Conservation (phyloP, 2,329 filamentous ascomycete species). For the Aphanoascus verrucosus region DNA sequence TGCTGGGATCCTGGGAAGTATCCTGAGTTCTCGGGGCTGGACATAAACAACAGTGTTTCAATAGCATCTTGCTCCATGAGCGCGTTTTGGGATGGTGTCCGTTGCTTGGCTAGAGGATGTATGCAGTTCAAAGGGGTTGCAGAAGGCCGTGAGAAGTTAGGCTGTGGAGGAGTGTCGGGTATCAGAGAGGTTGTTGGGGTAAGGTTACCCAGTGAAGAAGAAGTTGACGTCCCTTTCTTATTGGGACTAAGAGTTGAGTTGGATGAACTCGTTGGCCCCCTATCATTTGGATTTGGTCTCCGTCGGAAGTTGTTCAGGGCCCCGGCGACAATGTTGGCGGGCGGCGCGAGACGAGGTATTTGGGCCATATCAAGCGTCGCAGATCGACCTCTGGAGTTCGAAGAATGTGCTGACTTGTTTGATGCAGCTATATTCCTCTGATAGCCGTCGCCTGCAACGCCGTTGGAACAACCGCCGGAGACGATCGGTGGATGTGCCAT, state of each 20-base stretch:
- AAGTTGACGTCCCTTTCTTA: slow-evolving; percentile 12
- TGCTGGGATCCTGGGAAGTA: slow-evolving; percentile 30
- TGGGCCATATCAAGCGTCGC: slow-evolving; percentile 16
- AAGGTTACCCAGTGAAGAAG: slow-evolving; percentile 18
- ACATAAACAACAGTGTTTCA: slow-evolving; percentile 43
- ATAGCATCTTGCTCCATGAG: slow-evolving; percentile 42
- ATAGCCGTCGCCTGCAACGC: background rate
- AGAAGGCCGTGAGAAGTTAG: slow-evolving; percentile 20
- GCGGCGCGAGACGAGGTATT: slow-evolving; percentile 33
- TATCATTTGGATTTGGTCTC: slow-evolving; percentile 30
- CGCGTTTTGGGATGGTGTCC: slow-evolving; percentile 34
- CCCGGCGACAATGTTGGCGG: slow-evolving; percentile 33
- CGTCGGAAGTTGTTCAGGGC: slow-evolving; percentile 25
- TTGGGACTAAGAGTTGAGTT: background rate
- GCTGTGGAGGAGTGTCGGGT: slow-evolving; percentile 24
- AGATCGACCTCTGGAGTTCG: background rate
- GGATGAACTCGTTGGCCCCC: background rate
- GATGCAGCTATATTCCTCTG: background rate
- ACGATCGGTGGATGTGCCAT: slow-evolving; percentile 20
- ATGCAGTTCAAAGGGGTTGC: slow-evolving; percentile 20
- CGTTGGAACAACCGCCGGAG: slow-evolving; percentile 38
- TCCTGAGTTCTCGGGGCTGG: slow-evolving; percentile 39
- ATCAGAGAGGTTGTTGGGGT: slow-evolving; percentile 14
- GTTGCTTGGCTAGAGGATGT: slow-evolving; percentile 21
- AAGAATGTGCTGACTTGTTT: background rate